Percentiles rank a stretch among this genome's conserved stretches.
phyloP scores from a whole-genome alignment of 2,329 filamentous ascomycete genomes.

The Fusarium sulawesiense region DNA sequence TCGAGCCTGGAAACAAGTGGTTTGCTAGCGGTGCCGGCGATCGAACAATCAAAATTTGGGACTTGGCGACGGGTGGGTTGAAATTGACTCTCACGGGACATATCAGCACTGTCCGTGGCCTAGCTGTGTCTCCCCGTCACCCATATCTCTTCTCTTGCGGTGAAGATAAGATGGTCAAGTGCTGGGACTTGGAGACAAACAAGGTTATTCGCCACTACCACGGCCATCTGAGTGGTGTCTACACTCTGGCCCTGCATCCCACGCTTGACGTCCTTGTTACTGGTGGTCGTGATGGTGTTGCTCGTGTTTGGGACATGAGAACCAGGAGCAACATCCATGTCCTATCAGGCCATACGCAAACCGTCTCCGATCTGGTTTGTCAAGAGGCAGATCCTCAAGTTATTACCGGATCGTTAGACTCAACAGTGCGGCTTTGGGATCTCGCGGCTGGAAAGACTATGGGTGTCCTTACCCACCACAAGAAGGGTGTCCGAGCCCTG shows the following conservation, averaged over 20 bases:
- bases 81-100: conserved; percentile 90
- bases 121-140: conserved; percentile 92
- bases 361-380: conserved; percentile 88
- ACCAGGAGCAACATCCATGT: conserved; percentile 97
- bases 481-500: conserved; percentile 91
- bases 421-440: conserved; percentile 93
- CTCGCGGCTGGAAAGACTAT: conserved; percentile 95
- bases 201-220: conserved; percentile 99
- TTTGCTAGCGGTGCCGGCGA: conserved; percentile 97
- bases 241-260: conserved; percentile 91
- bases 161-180: conserved; percentile 99
- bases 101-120: conserved; percentile 90
- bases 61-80: conserved; percentile 87
- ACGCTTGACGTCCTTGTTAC: conserved; percentile 95
- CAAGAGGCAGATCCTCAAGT: conserved; percentile 98
- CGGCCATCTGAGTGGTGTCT: conserved; percentile 95
- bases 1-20: conserved; percentile 97
- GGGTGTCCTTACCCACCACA: conserved; percentile 96
- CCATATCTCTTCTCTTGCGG: conserved; percentile 98
- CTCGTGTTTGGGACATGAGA: conserved; percentile 98
- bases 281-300: conserved; percentile 92
- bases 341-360: conserved; percentile 88
- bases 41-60: conserved; percentile 98
- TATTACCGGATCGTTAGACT: conserved; percentile 91
- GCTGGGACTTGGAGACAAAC: conserved; percentile 99